Evolutionary conservation across 2,329 filamentous ascomycete species (phyloP).

Genomic region (Knoxdaviesia capensis): DNA sequence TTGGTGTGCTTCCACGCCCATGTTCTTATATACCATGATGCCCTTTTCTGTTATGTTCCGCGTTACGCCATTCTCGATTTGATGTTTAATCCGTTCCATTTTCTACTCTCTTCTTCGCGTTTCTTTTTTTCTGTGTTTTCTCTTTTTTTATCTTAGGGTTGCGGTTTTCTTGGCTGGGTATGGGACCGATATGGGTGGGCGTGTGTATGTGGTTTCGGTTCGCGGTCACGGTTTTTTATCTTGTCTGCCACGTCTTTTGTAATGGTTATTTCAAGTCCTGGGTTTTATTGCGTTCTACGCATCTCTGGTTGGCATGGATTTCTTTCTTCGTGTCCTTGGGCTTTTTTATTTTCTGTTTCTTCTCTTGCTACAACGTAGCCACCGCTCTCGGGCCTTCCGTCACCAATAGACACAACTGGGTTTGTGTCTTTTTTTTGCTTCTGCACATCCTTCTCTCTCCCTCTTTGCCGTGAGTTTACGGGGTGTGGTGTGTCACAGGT

Average conservation of each 20-base stretch:
- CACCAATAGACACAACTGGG: no score
- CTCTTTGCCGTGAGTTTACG: no score
- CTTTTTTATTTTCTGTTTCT: slow-evolving; percentile 2
- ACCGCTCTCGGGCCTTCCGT: no score
- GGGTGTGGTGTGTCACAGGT: no score
- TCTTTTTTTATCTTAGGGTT: no score
- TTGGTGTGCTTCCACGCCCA: no score
- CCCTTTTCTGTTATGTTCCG: no score
- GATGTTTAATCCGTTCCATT: slow-evolving; percentile 1
- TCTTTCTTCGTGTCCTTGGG: slow-evolving; percentile 1
- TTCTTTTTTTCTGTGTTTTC: slow-evolving; percentile 1
- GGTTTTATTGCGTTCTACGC: no score
- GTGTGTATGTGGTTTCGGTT: background rate
- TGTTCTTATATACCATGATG: no score
- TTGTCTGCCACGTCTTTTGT: background rate
- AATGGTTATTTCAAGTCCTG: no score
- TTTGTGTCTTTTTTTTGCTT: no score
- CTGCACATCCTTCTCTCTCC: no score
- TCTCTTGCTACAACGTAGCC: background rate
- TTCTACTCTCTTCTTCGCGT: slow-evolving; percentile 1
- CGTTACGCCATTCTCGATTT: background rate
- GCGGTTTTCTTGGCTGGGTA: background rate
- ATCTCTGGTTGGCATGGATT: background rate
- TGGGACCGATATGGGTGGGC: background rate
- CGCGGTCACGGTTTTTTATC: background rate